Base-by-base conservation (phyloP, 2,329 filamentous ascomycete species). In the Xylariaceae sp. region DNA sequence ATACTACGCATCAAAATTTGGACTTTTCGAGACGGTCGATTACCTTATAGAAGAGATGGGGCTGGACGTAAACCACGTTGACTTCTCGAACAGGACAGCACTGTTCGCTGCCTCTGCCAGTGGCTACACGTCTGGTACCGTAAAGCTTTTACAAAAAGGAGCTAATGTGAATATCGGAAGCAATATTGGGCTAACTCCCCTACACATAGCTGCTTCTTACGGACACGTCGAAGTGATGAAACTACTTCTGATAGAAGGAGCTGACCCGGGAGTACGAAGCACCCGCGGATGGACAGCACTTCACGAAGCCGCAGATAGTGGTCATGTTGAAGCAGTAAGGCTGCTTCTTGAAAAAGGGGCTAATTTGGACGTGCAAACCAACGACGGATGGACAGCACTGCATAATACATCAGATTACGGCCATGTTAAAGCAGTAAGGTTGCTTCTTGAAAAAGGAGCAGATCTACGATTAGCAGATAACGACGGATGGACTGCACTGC, bases 1-100 rank as follows among this genome's bases (percentile, higher is more conserved):
- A n/a, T 43, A 50, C 12, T 63, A 58, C 11, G 58, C 58, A 6
- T 56, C 54, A n/a, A 2, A 40, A 8, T 12, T 61, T 4, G 26
- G 53, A 1, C 44, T 63, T n/a, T 9, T 19, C 1, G 45, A 63
- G 2, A 61, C 53, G 2, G 24, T 61, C 2, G n/a, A 19, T 5
- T 43, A 50, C 14, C 53, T 63, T 11, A 36, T 61, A 33, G 16
- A 44, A 3, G 28, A 56, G 9, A 14, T 26, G 2, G 31, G 21
- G 8, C 5, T 57, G 9, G 49, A 47, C 3, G 49, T 60, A 6
- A 34, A 60, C 16, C 6, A 12, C 2, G 52, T 48, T 7, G 45
- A 52, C 17, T 26, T 9, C 5, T 43, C 44, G 17, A 34, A 16
- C 5, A 17, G 40, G n/a, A 55, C 63, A 28, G 51, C 58, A 6